Percentiles rank a stretch among this genome's conserved stretches.
Conservation (phyloP, 2,329 filamentous ascomycete species). For the Dothistroma pini region DNA sequence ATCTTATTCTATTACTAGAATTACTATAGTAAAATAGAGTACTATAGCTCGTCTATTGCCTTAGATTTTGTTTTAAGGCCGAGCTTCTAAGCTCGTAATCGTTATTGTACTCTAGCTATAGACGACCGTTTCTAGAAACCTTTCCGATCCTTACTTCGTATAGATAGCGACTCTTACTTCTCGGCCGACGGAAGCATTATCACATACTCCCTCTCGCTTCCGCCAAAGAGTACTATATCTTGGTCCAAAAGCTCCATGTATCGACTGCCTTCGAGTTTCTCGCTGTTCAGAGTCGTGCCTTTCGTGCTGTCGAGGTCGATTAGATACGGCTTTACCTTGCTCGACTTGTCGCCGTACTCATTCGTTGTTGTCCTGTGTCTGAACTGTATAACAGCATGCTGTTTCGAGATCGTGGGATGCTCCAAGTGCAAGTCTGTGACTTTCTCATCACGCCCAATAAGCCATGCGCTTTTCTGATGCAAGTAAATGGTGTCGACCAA, state of each 20-base stretch:
- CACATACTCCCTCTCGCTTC: conserved; percentile 91
- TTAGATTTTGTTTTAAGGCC: no score
- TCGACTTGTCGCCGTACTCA: conserved; percentile 80
- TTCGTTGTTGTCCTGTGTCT: conserved; percentile 77
- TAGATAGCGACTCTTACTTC: no score
- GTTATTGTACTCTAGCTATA: no score
- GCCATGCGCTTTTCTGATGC: conserved; percentile 76
- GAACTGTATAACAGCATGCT: conserved; percentile 95
- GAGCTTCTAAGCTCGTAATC: no score
- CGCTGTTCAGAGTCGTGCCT: conserved; percentile 78
- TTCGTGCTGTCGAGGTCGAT: conserved; percentile 94
- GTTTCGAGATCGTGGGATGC: conserved; percentile 90
- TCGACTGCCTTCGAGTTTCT: conserved; percentile 66
- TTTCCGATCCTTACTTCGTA: no score
- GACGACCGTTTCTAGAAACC: no score
- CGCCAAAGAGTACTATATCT: conserved; percentile 84
- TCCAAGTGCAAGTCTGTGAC: conserved; percentile 82
- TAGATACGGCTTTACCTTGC: conserved; percentile 70
- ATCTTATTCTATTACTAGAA: no score
- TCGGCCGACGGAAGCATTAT: conserved; percentile 64
- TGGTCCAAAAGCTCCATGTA: conserved; percentile 85
- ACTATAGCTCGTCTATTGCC: no score
- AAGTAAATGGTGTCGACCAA: conserved; percentile 80
- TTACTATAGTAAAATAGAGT: no score
- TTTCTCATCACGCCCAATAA: conserved; percentile 74